A percentile compares a stretch with the other conserved stretches of the same genome.
These are phyloP conservation scores for Parachaetomium inaequale DNA, from an alignment of 495 filamentous ascomycete species.

Conservation along the genomic window DNA sequence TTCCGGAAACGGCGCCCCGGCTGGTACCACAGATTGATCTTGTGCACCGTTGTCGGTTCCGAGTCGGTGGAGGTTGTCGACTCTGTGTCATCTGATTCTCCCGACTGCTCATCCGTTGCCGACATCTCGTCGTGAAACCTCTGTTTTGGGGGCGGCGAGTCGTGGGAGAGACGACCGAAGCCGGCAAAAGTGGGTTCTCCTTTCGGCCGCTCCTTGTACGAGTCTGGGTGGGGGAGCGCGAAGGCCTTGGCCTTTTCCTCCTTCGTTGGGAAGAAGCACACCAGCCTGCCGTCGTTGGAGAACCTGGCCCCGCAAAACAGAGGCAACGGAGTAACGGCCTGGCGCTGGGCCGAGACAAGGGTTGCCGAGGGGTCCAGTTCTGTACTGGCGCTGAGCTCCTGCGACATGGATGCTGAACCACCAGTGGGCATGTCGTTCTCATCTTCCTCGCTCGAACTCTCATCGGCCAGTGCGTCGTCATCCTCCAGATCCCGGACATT, in stretches of 20 bases:
- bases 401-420: slow-evolving; percentile 53
- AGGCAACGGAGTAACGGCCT: slow-evolving; percentile 72
- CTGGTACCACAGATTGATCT: slow-evolving; percentile 45
- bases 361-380: slow-evolving; percentile 47
- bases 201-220: slow-evolving; percentile 58
- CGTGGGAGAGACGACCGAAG: slow-evolving; percentile 70
- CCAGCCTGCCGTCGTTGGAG: slow-evolving; percentile 70
- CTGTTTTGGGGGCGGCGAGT: slow-evolving; percentile 46
- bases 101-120: slow-evolving; percentile 44
- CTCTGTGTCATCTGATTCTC: slow-evolving; percentile 60
- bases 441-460: slow-evolving; percentile 84
- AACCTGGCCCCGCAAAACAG: slow-evolving; percentile 73
- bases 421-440: slow-evolving; percentile 58
- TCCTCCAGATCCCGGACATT: slow-evolving; percentile 62
- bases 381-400: slow-evolving; percentile 50
- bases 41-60: slow-evolving; percentile 60
- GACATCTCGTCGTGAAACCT: slow-evolving; percentile 52
- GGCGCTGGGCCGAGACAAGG: slow-evolving; percentile 58
- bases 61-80: slow-evolving; percentile 66
- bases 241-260: slow-evolving; percentile 66
- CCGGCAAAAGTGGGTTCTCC: slow-evolving; percentile 75
- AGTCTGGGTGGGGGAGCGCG: slow-evolving; percentile 54
- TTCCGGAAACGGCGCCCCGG: slow-evolving; percentile 44
- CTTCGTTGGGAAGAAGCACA: slow-evolving; percentile 85
- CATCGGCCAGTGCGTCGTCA: slow-evolving; percentile 54